Base-by-base conservation (phyloP, 2,329 filamentous ascomycete species). In the Pyricularia sp. region DNA sequence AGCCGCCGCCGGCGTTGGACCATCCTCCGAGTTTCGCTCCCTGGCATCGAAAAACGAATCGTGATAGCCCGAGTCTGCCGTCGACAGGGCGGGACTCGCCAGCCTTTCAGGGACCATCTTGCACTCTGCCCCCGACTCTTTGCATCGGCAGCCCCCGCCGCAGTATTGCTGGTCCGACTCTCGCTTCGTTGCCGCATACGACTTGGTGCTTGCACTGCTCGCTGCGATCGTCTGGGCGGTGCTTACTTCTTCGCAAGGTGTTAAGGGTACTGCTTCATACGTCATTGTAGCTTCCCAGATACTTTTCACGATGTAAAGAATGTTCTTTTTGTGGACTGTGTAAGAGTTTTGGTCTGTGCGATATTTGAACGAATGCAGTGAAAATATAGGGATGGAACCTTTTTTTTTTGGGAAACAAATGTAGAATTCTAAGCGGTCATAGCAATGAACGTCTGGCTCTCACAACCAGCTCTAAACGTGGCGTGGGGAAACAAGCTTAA, bases 151-250 rank as follows among this genome's bases (percentile, higher is more conserved):
- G 9, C 17, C 25, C 11, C 10, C 26, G 14, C 42, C 42, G 9
- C 42, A 50, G 14, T 6, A 50, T 50, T 50, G 42, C 42, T 50
- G 42, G 17, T n/a, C 42, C 17, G 4, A n/a, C 42, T 50, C 17
- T 4, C 2, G 42, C 42, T 50, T 50, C 1, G 42, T 17, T 20
- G 42, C 42, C 4, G 58, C 2, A 1, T 11, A 17, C 59, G 59
- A 63, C 2, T 63, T 28, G 59, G 67, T n/a, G 33, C 68, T 69
- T 2, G 68, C 42, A 12, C 14, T 67, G 69, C 69, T 69, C 11
- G 66, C 25, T 23, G 50, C 69, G 42, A 69, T 50, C 5, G 69
- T 69, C 9, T 66, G 69, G 7, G 66, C 63, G 14, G 25, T 30
- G 59, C 59, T 30, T 63, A 1, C 25, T 28, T 17, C 59, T 9